Percentiles rank a stretch among this genome's conserved stretches.
These are phyloP conservation scores for Dissoconium aciculare DNA, from an alignment of 2,329 filamentous ascomycete genomes.

Conservation along the genomic window DNA sequence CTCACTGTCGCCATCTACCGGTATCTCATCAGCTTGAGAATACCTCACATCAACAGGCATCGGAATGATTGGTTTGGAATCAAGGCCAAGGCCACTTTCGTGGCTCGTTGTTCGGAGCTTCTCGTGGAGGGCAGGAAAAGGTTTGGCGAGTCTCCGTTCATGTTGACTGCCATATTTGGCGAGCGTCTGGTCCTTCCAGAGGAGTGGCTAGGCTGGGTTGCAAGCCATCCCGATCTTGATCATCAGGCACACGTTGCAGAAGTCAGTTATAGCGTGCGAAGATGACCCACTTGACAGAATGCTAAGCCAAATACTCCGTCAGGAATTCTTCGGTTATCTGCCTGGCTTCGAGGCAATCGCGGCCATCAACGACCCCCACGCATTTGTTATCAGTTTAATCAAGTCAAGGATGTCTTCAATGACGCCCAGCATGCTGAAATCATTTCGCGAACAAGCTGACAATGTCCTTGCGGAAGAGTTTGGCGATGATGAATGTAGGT, in stretches of 20 bases:
- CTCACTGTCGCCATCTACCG: neutral
- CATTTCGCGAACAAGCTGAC: neutral
- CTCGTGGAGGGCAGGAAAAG: conserved; percentile 1
- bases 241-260: neutral
- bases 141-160: neutral
- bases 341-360: neutral
- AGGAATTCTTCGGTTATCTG: conserved; percentile 1
- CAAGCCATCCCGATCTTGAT: neutral
- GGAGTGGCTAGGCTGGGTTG: neutral
- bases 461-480: neutral
- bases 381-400: neutral
- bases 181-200: neutral
- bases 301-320: too few relatives aligned
- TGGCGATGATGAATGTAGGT: conserved; percentile 1
- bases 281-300: too few relatives aligned
- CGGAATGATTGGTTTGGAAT: conserved; percentile 19
- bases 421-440: neutral
- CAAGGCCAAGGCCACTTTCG: neutral
- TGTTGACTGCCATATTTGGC: neutral
- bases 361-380: neutral
- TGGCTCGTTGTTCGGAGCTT: neutral
- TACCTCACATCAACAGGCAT: conserved; percentile 21
- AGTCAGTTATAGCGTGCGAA: too few relatives aligned
- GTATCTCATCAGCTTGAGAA: neutral
- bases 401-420: conserved; percentile 1